Conservation (phyloP, 1,284 basidiomycete species). For the Naganishia albida region DNA sequence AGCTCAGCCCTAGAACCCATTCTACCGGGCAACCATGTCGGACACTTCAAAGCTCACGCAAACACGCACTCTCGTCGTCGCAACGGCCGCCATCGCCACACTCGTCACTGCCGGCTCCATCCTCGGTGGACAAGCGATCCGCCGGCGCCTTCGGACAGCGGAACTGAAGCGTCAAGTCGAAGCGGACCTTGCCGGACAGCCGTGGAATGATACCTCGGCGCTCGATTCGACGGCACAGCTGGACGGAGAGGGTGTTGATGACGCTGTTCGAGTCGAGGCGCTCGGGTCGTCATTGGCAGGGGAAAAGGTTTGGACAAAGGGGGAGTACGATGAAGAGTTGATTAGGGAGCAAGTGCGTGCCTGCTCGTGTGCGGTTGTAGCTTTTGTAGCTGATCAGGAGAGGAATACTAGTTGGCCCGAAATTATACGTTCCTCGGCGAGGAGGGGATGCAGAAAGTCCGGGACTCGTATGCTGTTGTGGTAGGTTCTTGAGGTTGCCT, state of each 20-base stretch:
- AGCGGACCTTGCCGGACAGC: slow-evolving; percentile 44
- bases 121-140: slow-evolving; percentile 50
- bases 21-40: slow-evolving; percentile 2
- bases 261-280: not conserved
- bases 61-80: slow-evolving; percentile 29
- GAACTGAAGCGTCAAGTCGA: slow-evolving; percentile 51
- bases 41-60: not conserved
- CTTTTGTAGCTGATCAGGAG: not conserved
- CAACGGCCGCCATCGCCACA: slow-evolving; percentile 38
- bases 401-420: slow-evolving; percentile 68
- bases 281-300: not conserved
- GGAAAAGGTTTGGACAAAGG: slow-evolving; percentile 43
- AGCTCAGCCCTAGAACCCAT: not conserved
- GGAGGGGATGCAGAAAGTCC: slow-evolving; percentile 77
- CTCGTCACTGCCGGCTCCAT: slow-evolving; percentile 48
- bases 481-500: slow-evolving; percentile 28
- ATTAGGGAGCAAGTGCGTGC: slow-evolving; percentile 63
- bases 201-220: slow-evolving; percentile 17
- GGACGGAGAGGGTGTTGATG: slow-evolving; percentile 37
- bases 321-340: slow-evolving; percentile 70
- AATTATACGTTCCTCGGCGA: slow-evolving; percentile 96
- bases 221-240: slow-evolving; percentile 37
- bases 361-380: not conserved
- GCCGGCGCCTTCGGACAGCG: slow-evolving; percentile 49
- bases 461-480: slow-evolving; percentile 76